Conservation (phyloP, 352 stramenopile species). For the Pythium myriotylum region DNA sequence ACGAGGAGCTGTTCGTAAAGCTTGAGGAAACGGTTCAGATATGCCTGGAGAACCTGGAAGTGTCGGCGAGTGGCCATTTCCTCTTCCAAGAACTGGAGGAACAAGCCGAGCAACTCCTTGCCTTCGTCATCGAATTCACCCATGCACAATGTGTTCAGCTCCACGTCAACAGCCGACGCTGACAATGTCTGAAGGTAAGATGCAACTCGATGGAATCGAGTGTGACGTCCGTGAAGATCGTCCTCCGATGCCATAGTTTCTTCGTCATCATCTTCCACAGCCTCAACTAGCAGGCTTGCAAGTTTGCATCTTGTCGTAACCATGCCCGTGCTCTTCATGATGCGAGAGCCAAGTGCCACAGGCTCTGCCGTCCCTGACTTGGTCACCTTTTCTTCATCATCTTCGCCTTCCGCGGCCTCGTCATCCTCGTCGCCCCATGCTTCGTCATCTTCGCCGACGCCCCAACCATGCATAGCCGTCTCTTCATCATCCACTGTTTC, state of each 20-base stretch:
- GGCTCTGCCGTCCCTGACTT: constrained; percentile 26
- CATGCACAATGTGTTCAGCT: constrained; percentile 86
- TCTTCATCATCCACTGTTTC: constrained; percentile 10
- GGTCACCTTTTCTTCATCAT: constrained; percentile 33
- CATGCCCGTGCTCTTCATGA: constrained; percentile 72
- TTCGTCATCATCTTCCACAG: constrained; percentile 18
- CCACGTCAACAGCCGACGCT: constrained; percentile 73
- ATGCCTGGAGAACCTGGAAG: constrained; percentile 84
- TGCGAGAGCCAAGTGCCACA: constrained; percentile 45
- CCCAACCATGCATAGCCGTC: constrained; percentile 66
- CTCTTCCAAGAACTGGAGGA: constrained; percentile 65
- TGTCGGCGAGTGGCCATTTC: constrained; percentile 67
- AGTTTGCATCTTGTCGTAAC: constrained; percentile 76
- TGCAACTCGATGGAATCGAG: constrained; percentile 47
- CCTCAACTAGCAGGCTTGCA: constrained; percentile 51
- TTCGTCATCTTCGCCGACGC: constrained; percentile 58
- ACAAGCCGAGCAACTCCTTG: constrained; percentile 61
- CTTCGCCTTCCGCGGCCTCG: constrained; percentile 28
- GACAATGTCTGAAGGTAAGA: constrained; percentile 77
- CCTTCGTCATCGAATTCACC: constrained; percentile 79
- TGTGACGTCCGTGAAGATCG: constrained; percentile 30
- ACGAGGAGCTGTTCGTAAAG: constrained; percentile 80
- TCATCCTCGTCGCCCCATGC: constrained; percentile 62
- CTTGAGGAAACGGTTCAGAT: constrained; percentile 88
- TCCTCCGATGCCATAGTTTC: constrained; percentile 13